These are phyloP conservation scores for Penicillium polonicum DNA, from an alignment of 2,329 filamentous ascomycete species.

Conservation along the genomic window DNA sequence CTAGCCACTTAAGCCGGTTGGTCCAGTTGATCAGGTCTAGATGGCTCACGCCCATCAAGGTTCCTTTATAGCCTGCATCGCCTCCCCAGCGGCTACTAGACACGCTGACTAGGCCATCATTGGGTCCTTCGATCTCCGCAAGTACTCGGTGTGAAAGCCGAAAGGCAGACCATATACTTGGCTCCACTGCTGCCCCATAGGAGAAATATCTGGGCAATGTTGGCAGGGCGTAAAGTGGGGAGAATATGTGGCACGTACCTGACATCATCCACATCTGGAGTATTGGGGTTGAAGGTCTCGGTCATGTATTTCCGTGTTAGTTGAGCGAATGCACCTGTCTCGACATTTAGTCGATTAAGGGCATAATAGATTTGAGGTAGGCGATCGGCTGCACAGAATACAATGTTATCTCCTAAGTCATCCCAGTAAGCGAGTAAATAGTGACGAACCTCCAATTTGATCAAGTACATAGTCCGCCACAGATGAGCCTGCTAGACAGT, in stretches of 20 bases:
- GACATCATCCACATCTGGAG: constrained; percentile 55
- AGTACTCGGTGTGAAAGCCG: constrained; percentile 57
- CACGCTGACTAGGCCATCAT: constrained; percentile 63
- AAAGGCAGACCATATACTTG: constrained; percentile 58
- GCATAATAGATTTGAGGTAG: constrained; percentile 57
- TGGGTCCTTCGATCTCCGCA: constrained; percentile 54
- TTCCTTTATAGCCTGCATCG: constrained; percentile 57
- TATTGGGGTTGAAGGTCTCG: constrained; percentile 59
- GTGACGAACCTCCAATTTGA: constrained; percentile 52
- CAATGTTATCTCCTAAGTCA: neutral
- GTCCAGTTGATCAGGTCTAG: constrained; percentile 67
- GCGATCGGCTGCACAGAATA: constrained; percentile 45
- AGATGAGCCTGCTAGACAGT: constrained; percentile 48
- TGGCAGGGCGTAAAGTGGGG: neutral
- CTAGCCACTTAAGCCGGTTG: constrained; percentile 59
- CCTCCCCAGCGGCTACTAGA: constrained; percentile 60
- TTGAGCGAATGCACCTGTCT: constrained; percentile 62
- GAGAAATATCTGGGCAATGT: constrained; percentile 53
- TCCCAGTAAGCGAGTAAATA: neutral
- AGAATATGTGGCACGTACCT: constrained; percentile 33
- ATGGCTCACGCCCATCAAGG: constrained; percentile 62
- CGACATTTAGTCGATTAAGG: constrained; percentile 54
- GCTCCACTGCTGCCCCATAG: constrained; percentile 61
- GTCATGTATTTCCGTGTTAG: constrained; percentile 59
- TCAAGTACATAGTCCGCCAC: constrained; percentile 63